phyloP scores from a whole-genome alignment of 352 stramenopile species.

The Plasmopara muralis region DNA sequence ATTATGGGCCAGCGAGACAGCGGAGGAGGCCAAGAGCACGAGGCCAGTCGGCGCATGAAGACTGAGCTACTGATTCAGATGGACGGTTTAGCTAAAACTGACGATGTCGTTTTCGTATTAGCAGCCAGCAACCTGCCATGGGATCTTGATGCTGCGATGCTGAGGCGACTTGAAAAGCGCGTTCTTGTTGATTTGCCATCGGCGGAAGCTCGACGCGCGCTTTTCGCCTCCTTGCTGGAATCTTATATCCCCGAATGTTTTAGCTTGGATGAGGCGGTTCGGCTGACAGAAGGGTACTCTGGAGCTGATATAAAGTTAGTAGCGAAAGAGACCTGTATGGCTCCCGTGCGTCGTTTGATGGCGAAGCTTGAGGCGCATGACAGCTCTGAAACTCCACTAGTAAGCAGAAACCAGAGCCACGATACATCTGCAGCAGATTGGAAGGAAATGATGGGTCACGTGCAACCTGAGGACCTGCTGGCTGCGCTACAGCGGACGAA shows the following conservation, averaged over 20 bases:
- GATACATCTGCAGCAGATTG: constrained; percentile 33
- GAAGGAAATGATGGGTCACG: constrained; percentile 49
- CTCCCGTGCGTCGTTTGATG: constrained; percentile 68
- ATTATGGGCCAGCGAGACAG: constrained; percentile 86
- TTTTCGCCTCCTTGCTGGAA: constrained; percentile 55
- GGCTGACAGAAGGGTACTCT: constrained; percentile 65
- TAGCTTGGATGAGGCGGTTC: constrained; percentile 42
- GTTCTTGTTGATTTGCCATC: constrained; percentile 74
- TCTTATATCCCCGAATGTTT: constrained; percentile 52
- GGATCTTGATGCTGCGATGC: constrained; percentile 75
- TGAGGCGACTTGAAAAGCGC: constrained; percentile 76
- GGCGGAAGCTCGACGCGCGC: constrained; percentile 39
- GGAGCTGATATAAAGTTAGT: constrained; percentile 83
- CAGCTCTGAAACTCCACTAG: constrained; percentile 11
- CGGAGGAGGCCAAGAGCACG: constrained; percentile 69
- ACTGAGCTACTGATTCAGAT: constrained; percentile 85
- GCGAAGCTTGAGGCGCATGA: constrained; percentile 46
- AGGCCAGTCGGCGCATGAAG: constrained; percentile 83
- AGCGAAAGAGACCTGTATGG: constrained; percentile 82
- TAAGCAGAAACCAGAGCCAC: constrained; percentile 13
- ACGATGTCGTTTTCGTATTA: constrained; percentile 77
- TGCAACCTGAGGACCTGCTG: constrained; percentile 48
- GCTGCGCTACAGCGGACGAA: constrained; percentile 68
- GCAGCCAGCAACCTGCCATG: constrained; percentile 79
- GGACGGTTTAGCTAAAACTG: constrained; percentile 74